A percentile compares a stretch with the other conserved stretches of the same genome.
Conservation (phyloP, 2,329 filamentous ascomycete species). For the Herpotrichia juniperi region DNA sequence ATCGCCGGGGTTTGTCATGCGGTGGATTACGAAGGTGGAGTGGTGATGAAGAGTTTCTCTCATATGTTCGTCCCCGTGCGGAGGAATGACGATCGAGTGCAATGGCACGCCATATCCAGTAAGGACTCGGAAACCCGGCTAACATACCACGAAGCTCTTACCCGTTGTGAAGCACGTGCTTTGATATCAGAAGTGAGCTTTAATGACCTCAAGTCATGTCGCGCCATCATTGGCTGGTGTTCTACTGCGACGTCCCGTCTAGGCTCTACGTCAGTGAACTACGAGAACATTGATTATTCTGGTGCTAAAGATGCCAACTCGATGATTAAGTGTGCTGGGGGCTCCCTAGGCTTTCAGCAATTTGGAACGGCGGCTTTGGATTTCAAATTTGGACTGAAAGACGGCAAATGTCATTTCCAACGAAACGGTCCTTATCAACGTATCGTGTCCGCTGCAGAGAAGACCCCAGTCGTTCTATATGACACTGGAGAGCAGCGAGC, state of each 20-base stretch:
- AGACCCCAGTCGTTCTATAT: constrained; percentile 16
- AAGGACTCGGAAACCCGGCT: constrained; percentile 12
- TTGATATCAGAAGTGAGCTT: constrained; percentile 13
- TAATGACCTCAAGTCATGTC: constrained; percentile 7
- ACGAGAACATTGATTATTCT: constrained; percentile 25
- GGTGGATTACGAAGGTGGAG: constrained; percentile 18
- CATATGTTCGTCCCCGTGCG: constrained; percentile 18
- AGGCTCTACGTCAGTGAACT: constrained; percentile 12
- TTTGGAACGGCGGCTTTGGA: constrained; percentile 15
- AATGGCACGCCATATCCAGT: constrained; percentile 22
- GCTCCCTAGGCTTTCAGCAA: constrained; percentile 20
- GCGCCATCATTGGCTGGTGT: constrained; percentile 23
- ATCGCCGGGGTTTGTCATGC: constrained; percentile 18
- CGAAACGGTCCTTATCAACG: constrained; percentile 16
- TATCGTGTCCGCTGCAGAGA: constrained; percentile 16
- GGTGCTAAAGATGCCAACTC: constrained; percentile 10
- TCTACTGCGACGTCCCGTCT: constrained; percentile 6
- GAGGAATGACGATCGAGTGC: constrained; percentile 10
- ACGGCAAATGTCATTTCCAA: constrained; percentile 21
- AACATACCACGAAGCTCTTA: constrained; percentile 14
- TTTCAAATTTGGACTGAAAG: constrained; percentile 19
- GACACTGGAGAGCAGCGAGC: constrained; percentile 16
- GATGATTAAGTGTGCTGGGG: constrained; percentile 11
- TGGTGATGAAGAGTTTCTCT: constrained; percentile 23
- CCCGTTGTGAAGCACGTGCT: constrained; percentile 10